Percentiles rank a stretch among this genome's conserved stretches.
These are phyloP conservation scores for Tetracladium setigerum DNA, from an alignment of 495 filamentous ascomycete genomes.

Conservation along the genomic window DNA sequence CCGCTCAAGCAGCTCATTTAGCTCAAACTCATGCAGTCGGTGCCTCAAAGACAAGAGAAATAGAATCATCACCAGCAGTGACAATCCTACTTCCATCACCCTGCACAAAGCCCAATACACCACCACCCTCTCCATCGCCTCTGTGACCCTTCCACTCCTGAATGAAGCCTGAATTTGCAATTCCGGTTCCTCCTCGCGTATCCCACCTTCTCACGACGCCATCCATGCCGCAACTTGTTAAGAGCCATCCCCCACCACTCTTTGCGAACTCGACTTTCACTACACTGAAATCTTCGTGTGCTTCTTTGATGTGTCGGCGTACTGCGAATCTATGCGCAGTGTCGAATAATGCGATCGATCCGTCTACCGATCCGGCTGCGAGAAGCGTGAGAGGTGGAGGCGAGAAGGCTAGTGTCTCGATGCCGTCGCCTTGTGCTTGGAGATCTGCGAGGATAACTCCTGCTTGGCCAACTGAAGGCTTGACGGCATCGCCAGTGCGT, in stretches of 20 bases:
- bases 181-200: slow-evolving; percentile 65
- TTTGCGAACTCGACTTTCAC: slow-evolving; percentile 87
- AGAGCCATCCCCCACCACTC: slow-evolving; percentile 44
- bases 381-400: slow-evolving; percentile 66
- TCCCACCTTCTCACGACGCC: slow-evolving; percentile 86
- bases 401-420: slow-evolving; percentile 84
- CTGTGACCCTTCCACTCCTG: slow-evolving; percentile 80
- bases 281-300: slow-evolving; percentile 74
- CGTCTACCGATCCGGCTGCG: slow-evolving; percentile 85
- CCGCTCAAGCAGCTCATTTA: no score
- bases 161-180: slow-evolving; percentile 51
- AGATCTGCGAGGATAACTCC: slow-evolving; percentile 69
- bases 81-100: slow-evolving; percentile 62
- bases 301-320: slow-evolving; percentile 67
- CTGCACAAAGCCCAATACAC: slow-evolving; percentile 85
- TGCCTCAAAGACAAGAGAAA: slow-evolving; percentile 60
- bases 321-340: slow-evolving; percentile 74
- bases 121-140: slow-evolving; percentile 73
- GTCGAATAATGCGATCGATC: slow-evolving; percentile 84
- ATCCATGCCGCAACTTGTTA: slow-evolving; percentile 81
- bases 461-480: slow-evolving; percentile 48
- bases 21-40: slow-evolving; percentile 18
- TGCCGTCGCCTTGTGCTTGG: slow-evolving; percentile 60
- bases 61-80: slow-evolving; percentile 83
- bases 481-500: slow-evolving; percentile 28